phyloP scores from a whole-genome alignment of 164 flowering plant genomes.

The Kingdonia uniflora region DNA sequence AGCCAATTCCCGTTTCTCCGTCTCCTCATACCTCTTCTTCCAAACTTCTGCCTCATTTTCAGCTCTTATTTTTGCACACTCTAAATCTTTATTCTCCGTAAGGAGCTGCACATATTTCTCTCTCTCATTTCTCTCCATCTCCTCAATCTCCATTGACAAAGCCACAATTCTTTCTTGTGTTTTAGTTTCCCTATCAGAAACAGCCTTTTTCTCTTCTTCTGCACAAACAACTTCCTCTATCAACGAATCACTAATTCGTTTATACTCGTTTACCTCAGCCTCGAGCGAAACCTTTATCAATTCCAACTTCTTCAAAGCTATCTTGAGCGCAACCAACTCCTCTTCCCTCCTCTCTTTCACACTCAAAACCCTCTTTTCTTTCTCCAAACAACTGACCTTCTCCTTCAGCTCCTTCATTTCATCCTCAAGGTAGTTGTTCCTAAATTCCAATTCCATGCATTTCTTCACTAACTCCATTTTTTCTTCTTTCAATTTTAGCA shows the following conservation, averaged over 20 bases:
- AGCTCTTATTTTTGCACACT: slow-evolving; percentile 31
- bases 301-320: too few species aligned
- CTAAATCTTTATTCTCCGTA: slow-evolving; percentile 36
- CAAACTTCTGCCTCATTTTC: slow-evolving; percentile 29
- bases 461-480: too few species aligned
- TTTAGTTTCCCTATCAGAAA: slow-evolving; percentile 10
- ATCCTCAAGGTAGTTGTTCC: too few species aligned
- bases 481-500: too few species aligned
- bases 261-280: not conserved
- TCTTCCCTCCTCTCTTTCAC: too few species aligned
- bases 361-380: too few species aligned
- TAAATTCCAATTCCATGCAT: too few species aligned
- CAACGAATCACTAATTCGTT: not conserved
- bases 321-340: too few species aligned
- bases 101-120: slow-evolving; percentile 18
- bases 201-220: slow-evolving; percentile 6
- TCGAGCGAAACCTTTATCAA: too few species aligned
- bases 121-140: slow-evolving; percentile 13
- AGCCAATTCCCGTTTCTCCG: slow-evolving; percentile 14
- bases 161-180: slow-evolving; percentile 4
- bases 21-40: slow-evolving; percentile 27
- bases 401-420: too few species aligned
- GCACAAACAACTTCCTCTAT: slow-evolving; percentile 3
- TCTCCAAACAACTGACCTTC: too few species aligned
- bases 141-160: slow-evolving; percentile 6